Conservation (phyloP, 108 stramenopile species). For the Pseudonitzschia multiseries region DNA sequence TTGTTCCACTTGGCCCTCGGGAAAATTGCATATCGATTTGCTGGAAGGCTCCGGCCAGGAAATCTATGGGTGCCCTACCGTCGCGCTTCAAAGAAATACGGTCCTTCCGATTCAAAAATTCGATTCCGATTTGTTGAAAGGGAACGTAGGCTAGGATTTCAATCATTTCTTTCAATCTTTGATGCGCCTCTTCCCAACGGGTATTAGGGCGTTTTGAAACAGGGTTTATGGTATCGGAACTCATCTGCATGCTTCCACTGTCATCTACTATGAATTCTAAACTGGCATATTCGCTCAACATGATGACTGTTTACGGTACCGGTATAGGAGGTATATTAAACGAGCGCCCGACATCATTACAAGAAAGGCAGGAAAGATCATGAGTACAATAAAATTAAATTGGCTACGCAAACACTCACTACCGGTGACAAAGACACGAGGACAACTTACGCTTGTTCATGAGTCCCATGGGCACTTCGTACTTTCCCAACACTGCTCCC, state of each 20-base stretch:
- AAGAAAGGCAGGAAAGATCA: not conserved
- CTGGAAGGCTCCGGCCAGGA: constrained; percentile 32
- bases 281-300: constrained; percentile 40
- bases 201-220: constrained; percentile 21
- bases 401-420: not conserved
- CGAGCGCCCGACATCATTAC: too few species aligned
- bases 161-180: constrained; percentile 53
- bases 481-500: constrained; percentile 42
- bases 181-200: constrained; percentile 48
- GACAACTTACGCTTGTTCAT: constrained; percentile 36
- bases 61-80: constrained; percentile 28
- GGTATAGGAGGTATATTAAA: too few species aligned
- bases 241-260: constrained; percentile 42
- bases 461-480: constrained; percentile 59
- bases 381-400: not conserved
- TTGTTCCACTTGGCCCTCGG: constrained; percentile 36
- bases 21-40: constrained; percentile 44
- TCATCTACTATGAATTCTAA: constrained; percentile 61
- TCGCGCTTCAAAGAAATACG: constrained; percentile 30
- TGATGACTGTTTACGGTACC: constrained; percentile 31
- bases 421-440: not conserved
- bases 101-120: constrained; percentile 50
- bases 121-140: constrained; percentile 39
- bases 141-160: constrained; percentile 56
- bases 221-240: constrained; percentile 39